Percentiles rank a stretch among this genome's conserved stretches.
phyloP scores from a whole-genome alignment of 192 early-diverging fungal genomes.

The Coemansia sp. region DNA sequence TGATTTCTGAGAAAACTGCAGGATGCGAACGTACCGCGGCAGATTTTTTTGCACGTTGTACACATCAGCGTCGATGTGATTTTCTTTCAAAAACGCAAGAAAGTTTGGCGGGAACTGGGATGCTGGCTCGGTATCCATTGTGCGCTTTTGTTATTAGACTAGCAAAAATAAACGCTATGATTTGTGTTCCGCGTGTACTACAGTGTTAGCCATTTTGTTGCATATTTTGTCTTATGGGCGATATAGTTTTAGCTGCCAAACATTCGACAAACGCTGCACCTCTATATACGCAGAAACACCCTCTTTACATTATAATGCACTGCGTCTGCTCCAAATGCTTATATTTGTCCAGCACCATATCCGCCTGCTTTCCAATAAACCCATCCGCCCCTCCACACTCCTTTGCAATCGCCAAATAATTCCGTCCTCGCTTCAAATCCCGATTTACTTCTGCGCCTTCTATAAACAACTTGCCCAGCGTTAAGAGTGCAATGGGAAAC shows the following conservation, averaged over 20 bases:
- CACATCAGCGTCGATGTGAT: constrained; percentile 65
- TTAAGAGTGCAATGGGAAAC: constrained; percentile 33
- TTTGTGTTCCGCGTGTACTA: too few relatives aligned
- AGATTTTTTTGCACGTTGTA: constrained; percentile 60
- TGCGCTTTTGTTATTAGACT: too few relatives aligned
- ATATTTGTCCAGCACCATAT: constrained; percentile 9
- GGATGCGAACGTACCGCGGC: constrained; percentile 75
- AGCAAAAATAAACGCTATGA: too few relatives aligned
- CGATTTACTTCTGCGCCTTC: constrained; percentile 17
- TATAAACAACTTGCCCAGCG: constrained; percentile 24
- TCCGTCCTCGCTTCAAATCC: constrained; percentile 4
- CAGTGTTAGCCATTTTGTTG: too few relatives aligned
- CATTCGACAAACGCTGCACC: too few relatives aligned
- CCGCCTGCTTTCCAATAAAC: constrained; percentile 4
- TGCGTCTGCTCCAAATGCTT: not conserved
- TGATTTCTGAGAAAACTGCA: constrained; percentile 42
- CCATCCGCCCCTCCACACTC: constrained; percentile 14
- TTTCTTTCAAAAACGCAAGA: constrained; percentile 65
- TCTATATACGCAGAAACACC: too few relatives aligned
- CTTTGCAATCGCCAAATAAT: constrained; percentile 17
- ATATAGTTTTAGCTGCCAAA: too few relatives aligned
- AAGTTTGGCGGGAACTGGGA: constrained; percentile 41
- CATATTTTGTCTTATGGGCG: too few relatives aligned
- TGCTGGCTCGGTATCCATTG: too few relatives aligned
- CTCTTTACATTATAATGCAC: too few relatives aligned